Base-by-base conservation (phyloP, 805 yeast genomes). In the Yarrowia sp. region DNA sequence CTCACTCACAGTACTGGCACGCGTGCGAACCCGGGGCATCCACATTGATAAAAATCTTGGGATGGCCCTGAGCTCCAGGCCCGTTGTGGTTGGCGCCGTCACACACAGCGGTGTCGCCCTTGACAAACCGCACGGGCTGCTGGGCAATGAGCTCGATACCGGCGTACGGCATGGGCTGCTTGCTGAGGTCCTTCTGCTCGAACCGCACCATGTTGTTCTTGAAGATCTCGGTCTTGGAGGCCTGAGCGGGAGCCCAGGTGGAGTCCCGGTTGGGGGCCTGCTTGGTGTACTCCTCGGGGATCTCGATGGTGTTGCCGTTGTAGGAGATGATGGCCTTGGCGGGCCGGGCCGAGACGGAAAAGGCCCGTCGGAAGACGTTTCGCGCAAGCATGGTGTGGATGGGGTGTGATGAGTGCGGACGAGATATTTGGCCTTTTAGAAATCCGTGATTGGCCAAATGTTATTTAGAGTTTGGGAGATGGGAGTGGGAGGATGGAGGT, bases 71-170 rank as follows among this genome's bases (percentile, higher is more conserved):
- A 19, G 76, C 78, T 10, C 87, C 88, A 65, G 64, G 65, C 65
- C 74, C 78, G n/a, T 39, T 27, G 13, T 27, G 47, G 61, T 39
- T 39, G 27, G 61, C 61, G 38, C 96, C 96, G 68, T 87, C 89
- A 72, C 96, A 90, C 16, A 86, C 93, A 0, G 96, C 96, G 59
- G 84, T 73, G 68, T 84, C 80, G 31, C 77, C 80, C 65, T 79
- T 81, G 64, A 89, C 76, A 70, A 81, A 87, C 67, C 83, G 77
- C 41, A 89, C 76, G 2, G 96, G 96, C 70, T 84, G 84, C 70
- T 85, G 76, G 31, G 87, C 85, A 68, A 90, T 87, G 73, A 90
- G 80, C 46, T 90, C 94, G 69, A 90, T 90, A 62, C 96, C 96
- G 41, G 96, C 88, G 65, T 84, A 83, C 6, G 96, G 90, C 68